A percentile compares a stretch with the other conserved stretches of the same genome.
phyloP scores from a whole-genome alignment of 2,329 filamentous ascomycete genomes.

The Neofusicoccum kwambonambiense region DNA sequence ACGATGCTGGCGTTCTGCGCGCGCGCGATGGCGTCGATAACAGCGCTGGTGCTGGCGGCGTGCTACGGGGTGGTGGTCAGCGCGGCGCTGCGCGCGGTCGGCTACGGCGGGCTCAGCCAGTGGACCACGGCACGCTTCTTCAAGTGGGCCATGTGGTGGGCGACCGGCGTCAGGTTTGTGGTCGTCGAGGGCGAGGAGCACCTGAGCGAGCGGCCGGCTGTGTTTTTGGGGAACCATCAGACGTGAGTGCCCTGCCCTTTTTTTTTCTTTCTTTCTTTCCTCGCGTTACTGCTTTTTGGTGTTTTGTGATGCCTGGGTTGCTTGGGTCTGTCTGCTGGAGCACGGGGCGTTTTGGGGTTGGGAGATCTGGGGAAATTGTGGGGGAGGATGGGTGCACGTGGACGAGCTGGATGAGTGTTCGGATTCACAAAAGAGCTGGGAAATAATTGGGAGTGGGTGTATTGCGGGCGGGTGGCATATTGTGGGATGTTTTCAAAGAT shows the following conservation, averaged over 20 bases:
- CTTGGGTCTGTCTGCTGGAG: background rate
- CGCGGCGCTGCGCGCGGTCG: conserved; percentile 66
- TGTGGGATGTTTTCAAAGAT: too few relatives aligned
- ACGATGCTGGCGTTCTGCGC: conserved; percentile 58
- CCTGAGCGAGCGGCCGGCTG: conserved; percentile 63
- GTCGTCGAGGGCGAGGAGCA: conserved; percentile 56
- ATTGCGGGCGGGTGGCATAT: too few relatives aligned
- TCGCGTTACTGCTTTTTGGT: background rate
- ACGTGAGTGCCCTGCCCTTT: conserved; percentile 46
- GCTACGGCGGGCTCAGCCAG: conserved; percentile 75
- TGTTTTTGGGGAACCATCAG: conserved; percentile 95
- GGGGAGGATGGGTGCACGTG: background rate
- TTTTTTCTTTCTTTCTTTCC: background rate
- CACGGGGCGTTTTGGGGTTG: conserved; percentile 9
- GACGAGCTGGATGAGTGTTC: too few relatives aligned
- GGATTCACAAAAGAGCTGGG: too few relatives aligned
- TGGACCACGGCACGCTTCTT: conserved; percentile 80
- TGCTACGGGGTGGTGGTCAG: conserved; percentile 75
- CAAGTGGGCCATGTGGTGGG: conserved; percentile 71
- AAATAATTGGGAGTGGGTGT: background rate
- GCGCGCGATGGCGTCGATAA: conserved; percentile 53
- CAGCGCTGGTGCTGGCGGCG: conserved; percentile 47
- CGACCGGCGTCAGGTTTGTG: conserved; percentile 75
- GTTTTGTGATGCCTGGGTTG: too few relatives aligned
- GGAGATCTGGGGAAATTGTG: conserved; percentile 6